phyloP scores from a whole-genome alignment of 805 yeast species.

The Cyberlindnera maritima region DNA sequence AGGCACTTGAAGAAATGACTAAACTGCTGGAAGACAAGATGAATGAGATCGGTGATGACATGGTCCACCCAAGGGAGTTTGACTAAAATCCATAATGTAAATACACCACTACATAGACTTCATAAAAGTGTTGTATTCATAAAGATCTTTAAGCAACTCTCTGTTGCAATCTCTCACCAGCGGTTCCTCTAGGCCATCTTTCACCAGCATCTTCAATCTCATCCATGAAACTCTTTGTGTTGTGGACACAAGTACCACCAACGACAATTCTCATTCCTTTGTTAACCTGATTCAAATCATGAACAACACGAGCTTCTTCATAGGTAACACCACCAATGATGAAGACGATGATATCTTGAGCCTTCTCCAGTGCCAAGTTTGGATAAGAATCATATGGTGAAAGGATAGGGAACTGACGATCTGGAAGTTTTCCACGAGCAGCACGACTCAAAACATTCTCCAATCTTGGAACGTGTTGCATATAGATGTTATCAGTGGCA shows the following conservation, averaged over 20 bases:
- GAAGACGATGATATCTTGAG: constrained; percentile 69
- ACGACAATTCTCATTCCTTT: constrained; percentile 63
- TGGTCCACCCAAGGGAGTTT: no score
- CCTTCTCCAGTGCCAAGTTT: constrained; percentile 31
- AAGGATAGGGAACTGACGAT: constrained; percentile 42
- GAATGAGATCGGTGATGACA: no score
- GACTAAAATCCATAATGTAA: no score
- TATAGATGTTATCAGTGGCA: constrained; percentile 67
- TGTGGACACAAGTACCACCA: constrained; percentile 74
- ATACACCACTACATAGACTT: no score
- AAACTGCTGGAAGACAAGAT: no score
- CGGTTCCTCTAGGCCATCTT: constrained; percentile 32
- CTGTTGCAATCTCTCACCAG: constrained; percentile 13
- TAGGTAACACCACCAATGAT: constrained; percentile 88
- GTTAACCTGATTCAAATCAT: constrained; percentile 57
- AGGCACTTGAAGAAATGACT: no score
- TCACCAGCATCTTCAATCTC: constrained; percentile 36
- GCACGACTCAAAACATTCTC: constrained; percentile 37
- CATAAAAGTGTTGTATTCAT: no score
- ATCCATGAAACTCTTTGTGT: constrained; percentile 36
- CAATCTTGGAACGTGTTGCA: constrained; percentile 86
- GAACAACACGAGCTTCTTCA: constrained; percentile 85
- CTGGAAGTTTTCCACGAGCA: constrained; percentile 34
- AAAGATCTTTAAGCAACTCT: constrained; percentile 2
- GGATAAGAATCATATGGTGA: constrained; percentile 30